phyloP scores from a whole-genome alignment of 2,329 filamentous ascomycete species.

The Paramyrothecium sp. region DNA sequence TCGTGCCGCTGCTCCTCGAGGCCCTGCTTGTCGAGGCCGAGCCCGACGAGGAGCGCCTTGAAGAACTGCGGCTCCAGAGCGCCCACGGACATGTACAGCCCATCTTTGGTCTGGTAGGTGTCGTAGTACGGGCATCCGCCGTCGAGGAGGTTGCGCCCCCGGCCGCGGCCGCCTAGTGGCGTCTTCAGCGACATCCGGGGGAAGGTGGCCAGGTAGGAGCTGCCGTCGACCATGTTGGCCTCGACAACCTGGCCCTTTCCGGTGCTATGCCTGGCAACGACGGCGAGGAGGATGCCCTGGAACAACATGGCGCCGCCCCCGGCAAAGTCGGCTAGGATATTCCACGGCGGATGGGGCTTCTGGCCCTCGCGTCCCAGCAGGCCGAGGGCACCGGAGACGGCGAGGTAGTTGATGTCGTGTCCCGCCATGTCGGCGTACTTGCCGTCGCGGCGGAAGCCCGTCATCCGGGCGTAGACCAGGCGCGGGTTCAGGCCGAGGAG shows the following conservation, averaged over 20 bases:
- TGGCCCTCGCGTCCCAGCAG: constrained; percentile 70
- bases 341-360: constrained; percentile 75
- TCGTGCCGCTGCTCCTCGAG: constrained; percentile 59
- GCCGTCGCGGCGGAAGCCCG: constrained; percentile 85
- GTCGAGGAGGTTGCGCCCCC: constrained; percentile 79
- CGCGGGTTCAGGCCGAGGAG: constrained; percentile 68
- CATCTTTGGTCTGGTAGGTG: constrained; percentile 81
- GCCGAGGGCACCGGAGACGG: constrained; percentile 75
- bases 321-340: constrained; percentile 87
- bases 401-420: constrained; percentile 96
- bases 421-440: constrained; percentile 86
- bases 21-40: constrained; percentile 55
- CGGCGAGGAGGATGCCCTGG: constrained; percentile 76
- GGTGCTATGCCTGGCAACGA: constrained; percentile 62
- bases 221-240: constrained; percentile 95
- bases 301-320: constrained; percentile 83
- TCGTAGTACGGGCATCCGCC: constrained; percentile 86
- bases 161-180: constrained; percentile 57
- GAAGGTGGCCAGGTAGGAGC: constrained; percentile 75
- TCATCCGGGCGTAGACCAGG: constrained; percentile 81
- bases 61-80: constrained; percentile 90
- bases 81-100: constrained; percentile 82
- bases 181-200: constrained; percentile 66
- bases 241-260: constrained; percentile 86
- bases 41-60: constrained; percentile 60